phyloP scores from a whole-genome alignment of 495 filamentous ascomycete species.

The Ascodesmis nigricans region DNA sequence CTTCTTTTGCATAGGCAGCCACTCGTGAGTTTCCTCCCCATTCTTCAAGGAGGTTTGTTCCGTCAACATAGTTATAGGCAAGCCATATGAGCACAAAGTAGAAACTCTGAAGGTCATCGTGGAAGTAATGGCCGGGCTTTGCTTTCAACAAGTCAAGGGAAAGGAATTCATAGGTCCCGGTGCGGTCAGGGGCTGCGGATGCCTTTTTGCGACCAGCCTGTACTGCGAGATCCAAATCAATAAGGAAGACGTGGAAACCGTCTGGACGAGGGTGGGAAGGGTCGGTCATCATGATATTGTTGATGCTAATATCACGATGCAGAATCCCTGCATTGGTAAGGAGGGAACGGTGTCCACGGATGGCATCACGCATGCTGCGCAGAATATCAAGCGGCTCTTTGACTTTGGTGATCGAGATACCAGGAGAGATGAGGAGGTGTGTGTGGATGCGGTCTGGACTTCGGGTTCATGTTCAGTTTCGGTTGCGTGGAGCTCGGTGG shows the following conservation, averaged over 20 bases:
- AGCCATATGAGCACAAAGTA: slow-evolving; percentile 12
- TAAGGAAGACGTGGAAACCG: slow-evolving; percentile 10
- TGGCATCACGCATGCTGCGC: background rate
- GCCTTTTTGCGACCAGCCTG: background rate
- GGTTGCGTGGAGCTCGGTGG: too few relatives aligned
- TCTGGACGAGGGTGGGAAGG: slow-evolving; percentile 1
- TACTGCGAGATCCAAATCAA: slow-evolving; percentile 13
- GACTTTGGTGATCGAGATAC: background rate
- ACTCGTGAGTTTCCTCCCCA: too few relatives aligned
- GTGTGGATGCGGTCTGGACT: slow-evolving; percentile 1
- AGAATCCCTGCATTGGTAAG: slow-evolving; percentile 1
- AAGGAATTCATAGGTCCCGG: slow-evolving; percentile 10
- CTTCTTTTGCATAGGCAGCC: background rate
- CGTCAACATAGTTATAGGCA: background rate
- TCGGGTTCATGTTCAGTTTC: background rate
- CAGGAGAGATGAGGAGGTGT: slow-evolving; percentile 1
- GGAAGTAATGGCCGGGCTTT: slow-evolving; percentile 6
- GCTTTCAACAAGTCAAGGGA: slow-evolving; percentile 9
- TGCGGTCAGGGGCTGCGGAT: slow-evolving; percentile 9
- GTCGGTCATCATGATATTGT: slow-evolving; percentile 12
- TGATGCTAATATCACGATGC: slow-evolving; percentile 12
- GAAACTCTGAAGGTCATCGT: slow-evolving; percentile 12
- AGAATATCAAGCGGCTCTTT: background rate
- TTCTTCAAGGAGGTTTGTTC: background rate
- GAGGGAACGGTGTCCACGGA: slow-evolving; percentile 3